Percentiles rank a stretch among this genome's conserved stretches.
These are phyloP conservation scores for Nemania abortiva DNA, from an alignment of 2,329 filamentous ascomycete species.

Conservation along the genomic window DNA sequence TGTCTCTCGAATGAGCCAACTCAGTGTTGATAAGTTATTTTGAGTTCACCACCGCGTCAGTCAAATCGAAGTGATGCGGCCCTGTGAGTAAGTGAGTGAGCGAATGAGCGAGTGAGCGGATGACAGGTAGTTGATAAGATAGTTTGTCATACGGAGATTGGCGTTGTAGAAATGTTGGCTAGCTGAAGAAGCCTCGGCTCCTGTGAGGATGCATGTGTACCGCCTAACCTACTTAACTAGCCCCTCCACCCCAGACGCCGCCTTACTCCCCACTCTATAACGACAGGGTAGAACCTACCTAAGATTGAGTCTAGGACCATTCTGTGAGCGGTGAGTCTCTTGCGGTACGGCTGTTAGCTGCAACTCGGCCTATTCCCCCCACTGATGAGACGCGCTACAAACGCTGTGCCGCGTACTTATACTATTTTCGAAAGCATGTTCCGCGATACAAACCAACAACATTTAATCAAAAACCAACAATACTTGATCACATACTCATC, in stretches of 20 bases:
- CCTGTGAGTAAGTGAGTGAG: neutral
- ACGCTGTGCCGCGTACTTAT: no score
- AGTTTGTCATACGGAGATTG: neutral
- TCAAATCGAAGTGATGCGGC: neutral
- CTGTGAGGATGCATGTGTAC: neutral
- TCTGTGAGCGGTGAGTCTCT: neutral
- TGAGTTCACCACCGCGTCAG: neutral
- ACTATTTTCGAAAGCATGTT: no score
- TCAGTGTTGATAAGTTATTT: constrained; percentile 14
- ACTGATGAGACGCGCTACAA: neutral
- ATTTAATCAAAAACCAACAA: no score
- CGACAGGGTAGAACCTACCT: neutral
- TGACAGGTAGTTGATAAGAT: neutral
- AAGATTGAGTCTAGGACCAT: neutral
- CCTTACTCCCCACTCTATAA: neutral
- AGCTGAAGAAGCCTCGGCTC: constrained; percentile 1
- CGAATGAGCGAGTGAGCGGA: neutral
- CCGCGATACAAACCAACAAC: no score
- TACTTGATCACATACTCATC: no score
- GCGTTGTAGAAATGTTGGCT: neutral
- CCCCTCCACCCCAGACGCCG: neutral
- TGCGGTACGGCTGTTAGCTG: neutral
- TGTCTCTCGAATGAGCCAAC: constrained; percentile 3
- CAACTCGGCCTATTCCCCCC: no score
- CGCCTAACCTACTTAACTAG: no score